Conservation (phyloP, 345 rosid species). For the Populus simonii region DNA sequence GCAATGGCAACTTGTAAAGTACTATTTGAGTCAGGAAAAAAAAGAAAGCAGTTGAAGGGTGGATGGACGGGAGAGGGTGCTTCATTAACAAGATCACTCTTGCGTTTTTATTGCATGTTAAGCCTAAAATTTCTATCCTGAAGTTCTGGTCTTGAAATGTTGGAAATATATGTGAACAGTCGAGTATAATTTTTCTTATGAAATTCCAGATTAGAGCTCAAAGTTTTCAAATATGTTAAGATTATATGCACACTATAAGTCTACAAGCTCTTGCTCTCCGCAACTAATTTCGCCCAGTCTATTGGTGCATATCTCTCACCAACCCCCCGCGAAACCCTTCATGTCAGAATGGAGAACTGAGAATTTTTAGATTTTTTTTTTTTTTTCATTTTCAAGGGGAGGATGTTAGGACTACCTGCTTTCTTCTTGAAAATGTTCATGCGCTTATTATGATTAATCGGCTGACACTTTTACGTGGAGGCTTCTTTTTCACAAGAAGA, state of each 20-base stretch:
- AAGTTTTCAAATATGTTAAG: not conserved
- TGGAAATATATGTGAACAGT: conserved; percentile 15
- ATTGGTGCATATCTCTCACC: too few relatives aligned
- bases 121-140: conserved; percentile 17
- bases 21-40: conserved; percentile 1
- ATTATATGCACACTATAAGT: not conserved
- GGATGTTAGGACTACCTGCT: not conserved
- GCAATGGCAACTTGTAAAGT: conserved; percentile 8
- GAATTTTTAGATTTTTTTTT: not conserved
- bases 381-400: not conserved
- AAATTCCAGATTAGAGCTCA: not conserved
- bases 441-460: too few relatives aligned
- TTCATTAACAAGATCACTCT: not conserved
- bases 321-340: not conserved
- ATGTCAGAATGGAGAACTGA: not conserved
- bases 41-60: conserved; percentile 2
- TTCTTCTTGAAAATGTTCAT: too few relatives aligned
- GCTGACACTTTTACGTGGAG: too few relatives aligned
- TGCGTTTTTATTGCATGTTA: conserved; percentile 20
- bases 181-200: conserved; percentile 4
- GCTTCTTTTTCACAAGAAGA: too few relatives aligned
- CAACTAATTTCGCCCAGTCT: too few relatives aligned
- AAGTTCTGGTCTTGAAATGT: conserved; percentile 10
- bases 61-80: not conserved
- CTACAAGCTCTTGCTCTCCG: not conserved